Evolutionary conservation across 1,139 yeast genomes (phyloP).

Genomic region (Citeromyces siamensis): DNA sequence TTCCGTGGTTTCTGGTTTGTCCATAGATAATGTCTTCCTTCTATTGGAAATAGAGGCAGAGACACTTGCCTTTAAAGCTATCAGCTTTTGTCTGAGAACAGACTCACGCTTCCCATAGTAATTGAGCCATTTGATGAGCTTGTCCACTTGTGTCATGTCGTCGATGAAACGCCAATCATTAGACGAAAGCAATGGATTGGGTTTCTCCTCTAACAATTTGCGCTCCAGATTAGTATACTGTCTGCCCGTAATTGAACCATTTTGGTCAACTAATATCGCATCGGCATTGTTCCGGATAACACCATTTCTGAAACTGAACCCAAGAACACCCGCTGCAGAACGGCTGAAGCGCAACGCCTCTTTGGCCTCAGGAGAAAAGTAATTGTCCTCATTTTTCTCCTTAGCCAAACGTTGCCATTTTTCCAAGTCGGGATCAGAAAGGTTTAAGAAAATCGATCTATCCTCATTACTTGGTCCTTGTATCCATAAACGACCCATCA

Average conservation of each 20-base stretch:
- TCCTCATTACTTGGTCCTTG: constrained; percentile 84
- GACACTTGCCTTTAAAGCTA: constrained; percentile 39
- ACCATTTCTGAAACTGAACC: constrained; percentile 15
- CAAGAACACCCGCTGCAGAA: constrained; percentile 10
- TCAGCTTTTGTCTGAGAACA: constrained; percentile 49
- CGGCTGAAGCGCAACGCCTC: constrained; percentile 8
- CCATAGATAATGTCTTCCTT: constrained; percentile 33
- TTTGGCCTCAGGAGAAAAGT: constrained; percentile 11
- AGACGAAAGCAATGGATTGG: constrained; percentile 37
- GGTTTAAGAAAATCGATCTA: constrained; percentile 26
- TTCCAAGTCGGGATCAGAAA: constrained; percentile 21
- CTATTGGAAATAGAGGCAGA: constrained; percentile 48
- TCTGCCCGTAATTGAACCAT: constrained; percentile 28
- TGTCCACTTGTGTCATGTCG: constrained; percentile 40
- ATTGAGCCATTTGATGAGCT: constrained; percentile 55
- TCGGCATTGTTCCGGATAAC: constrained; percentile 11
- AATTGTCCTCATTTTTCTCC: constrained; percentile 8
- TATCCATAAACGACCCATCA: constrained; percentile 85
- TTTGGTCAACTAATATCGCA: constrained; percentile 22
- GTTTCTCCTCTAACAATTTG: constrained; percentile 57
- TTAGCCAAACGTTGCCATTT: constrained; percentile 19
- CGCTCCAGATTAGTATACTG: constrained; percentile 35
- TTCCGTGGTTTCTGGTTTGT: constrained; percentile 30
- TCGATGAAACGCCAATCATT: constrained; percentile 64
- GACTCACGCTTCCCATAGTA: constrained; percentile 72